Conservation (phyloP, 164 flowering plant genomes). For the Brasenia schreberi region DNA sequence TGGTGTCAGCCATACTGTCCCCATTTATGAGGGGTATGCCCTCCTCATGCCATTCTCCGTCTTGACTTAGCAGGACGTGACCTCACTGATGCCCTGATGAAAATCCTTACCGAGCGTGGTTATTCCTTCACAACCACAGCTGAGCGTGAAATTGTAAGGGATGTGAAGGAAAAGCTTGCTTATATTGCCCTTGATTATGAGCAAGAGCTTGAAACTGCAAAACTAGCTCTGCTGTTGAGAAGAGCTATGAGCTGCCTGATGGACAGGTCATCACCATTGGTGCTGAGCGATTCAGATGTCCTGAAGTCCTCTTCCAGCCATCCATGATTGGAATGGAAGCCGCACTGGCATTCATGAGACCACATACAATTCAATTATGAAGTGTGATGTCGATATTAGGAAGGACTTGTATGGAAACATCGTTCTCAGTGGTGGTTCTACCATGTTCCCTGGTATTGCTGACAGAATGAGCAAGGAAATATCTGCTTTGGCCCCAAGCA, state of each 20-base stretch:
- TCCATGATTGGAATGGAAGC: constrained; percentile 32
- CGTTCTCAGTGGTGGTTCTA: constrained; percentile 30
- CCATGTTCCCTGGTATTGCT: constrained; percentile 14
- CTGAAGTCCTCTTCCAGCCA: constrained; percentile 32
- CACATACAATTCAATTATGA: constrained; percentile 28
- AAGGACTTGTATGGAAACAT: constrained; percentile 30
- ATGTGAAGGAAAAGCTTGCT: constrained; percentile 23
- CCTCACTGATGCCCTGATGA: constrained; percentile 23
- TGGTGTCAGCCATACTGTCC: constrained; percentile 12
- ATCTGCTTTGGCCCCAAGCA: constrained; percentile 26
- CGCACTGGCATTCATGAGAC: constrained; percentile 29
- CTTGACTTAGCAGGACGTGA: constrained; percentile 25
- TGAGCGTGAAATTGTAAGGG: constrained; percentile 30
- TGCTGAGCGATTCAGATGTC: constrained; percentile 27
- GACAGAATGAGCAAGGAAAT: constrained; percentile 23
- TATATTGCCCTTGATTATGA: neutral
- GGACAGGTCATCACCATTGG: constrained; percentile 27
- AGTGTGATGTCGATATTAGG: constrained; percentile 6
- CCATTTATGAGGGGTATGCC: too few species aligned
- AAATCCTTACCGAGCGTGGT: constrained; percentile 19
- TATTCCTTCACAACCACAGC: constrained; percentile 5
- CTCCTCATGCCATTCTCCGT: constrained; percentile 5
- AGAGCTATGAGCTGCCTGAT: constrained; percentile 24
- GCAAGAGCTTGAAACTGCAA: constrained; percentile 20
- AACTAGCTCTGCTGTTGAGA: constrained; percentile 23